Percentiles rank a stretch among this genome's conserved stretches.
These are phyloP conservation scores for Irpex rosettiformis DNA, from an alignment of 1,284 basidiomycete species.

Conservation along the genomic window DNA sequence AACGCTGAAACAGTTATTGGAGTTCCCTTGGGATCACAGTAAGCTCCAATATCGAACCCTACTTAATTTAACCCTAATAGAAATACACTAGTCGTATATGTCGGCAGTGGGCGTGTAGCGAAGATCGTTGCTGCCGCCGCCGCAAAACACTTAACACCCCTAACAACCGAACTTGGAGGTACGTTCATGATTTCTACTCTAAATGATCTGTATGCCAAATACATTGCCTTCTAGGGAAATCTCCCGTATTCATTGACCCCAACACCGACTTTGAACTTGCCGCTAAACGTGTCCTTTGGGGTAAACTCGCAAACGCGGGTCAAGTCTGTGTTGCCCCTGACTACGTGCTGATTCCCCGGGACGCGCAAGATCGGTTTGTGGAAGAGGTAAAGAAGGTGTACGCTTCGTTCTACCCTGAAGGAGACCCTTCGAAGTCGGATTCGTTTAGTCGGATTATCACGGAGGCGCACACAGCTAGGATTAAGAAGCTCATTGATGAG, in stretches of 20 bases:
- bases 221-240: constrained; percentile 57
- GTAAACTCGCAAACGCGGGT: constrained; percentile 70
- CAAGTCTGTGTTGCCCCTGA: constrained; percentile 77
- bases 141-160: constrained; percentile 82
- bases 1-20: constrained; percentile 70
- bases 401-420: constrained; percentile 47
- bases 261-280: constrained; percentile 57
- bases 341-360: constrained; percentile 72
- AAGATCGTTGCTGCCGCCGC: constrained; percentile 81
- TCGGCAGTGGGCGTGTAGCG: constrained; percentile 73
- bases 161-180: constrained; percentile 77
- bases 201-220: not conserved
- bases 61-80: not conserved
- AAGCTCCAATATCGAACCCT: constrained; percentile 26
- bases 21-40: constrained; percentile 88
- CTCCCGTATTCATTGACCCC: constrained; percentile 78
- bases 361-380: constrained; percentile 63
- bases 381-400: constrained; percentile 61
- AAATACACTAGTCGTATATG: constrained; percentile 47
- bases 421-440: constrained; percentile 39
- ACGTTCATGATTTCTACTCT: constrained; percentile 20
- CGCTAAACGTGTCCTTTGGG: constrained; percentile 76
- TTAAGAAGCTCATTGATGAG: constrained; percentile 59
- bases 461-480: constrained; percentile 52
- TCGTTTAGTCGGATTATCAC: constrained; percentile 51